Evolutionary conservation across 2,329 filamentous ascomycete genomes (phyloP).

Genomic region (Thermothelomyces thermophilus): DNA sequence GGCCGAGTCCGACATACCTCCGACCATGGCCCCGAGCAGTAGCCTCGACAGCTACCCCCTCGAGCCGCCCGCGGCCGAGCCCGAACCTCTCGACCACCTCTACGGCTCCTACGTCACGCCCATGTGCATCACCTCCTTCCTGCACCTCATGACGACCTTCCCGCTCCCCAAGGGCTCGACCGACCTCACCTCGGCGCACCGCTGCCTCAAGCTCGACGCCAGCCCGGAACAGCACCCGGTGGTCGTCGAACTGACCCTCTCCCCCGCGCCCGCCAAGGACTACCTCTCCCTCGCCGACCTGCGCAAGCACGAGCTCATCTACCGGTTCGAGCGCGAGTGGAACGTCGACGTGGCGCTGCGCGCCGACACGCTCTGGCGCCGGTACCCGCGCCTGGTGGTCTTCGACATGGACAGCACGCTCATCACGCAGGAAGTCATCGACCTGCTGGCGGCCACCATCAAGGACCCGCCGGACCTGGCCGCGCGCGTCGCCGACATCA

Average conservation of each 20-base stretch:
- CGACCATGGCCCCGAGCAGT: constrained; percentile 54
- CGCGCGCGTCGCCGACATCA: constrained; percentile 79
- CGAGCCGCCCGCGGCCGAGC: constrained; percentile 49
- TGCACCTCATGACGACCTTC: constrained; percentile 59
- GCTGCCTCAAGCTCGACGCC: constrained; percentile 51
- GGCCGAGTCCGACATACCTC: constrained; percentile 38
- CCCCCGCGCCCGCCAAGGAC: constrained; percentile 52
- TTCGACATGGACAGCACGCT: constrained; percentile 99
- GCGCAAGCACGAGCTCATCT: constrained; percentile 73
- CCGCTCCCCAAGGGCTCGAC: constrained; percentile 46
- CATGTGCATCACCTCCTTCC: constrained; percentile 58
- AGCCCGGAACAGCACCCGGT: constrained; percentile 44
- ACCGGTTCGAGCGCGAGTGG: constrained; percentile 81
- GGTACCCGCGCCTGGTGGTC: constrained; percentile 78
- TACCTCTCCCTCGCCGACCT: constrained; percentile 64
- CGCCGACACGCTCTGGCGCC: constrained; percentile 63
- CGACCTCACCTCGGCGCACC: constrained; percentile 54
- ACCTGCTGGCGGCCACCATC: constrained; percentile 81
- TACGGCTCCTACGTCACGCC: constrained; percentile 61
- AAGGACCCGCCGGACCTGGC: constrained; percentile 63
- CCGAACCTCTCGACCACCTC: constrained; percentile 56
- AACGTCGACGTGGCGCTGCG: constrained; percentile 80
- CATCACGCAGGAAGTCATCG: constrained; percentile 96
- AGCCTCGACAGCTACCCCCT: constrained; percentile 54
- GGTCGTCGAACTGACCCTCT: constrained; percentile 60